Evolutionary conservation across 805 yeast genomes (phyloP), one percentile per base, ranked within the genome.

Genomic region (Tetrapisispora namnaoensis): DNA sequence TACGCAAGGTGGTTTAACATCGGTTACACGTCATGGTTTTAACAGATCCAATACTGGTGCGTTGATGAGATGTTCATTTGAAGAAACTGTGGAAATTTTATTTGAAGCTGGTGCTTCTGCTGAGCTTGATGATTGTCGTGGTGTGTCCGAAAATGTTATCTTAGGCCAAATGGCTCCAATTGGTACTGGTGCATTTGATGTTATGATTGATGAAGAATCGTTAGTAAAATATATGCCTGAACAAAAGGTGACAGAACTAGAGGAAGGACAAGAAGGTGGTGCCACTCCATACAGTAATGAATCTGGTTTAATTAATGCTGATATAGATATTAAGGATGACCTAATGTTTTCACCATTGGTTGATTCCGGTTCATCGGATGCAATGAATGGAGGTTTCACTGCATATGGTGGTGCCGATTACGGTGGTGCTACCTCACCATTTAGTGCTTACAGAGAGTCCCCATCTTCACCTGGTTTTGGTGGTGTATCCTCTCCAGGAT

Each of bases 21-120:
- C 99, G 38, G 90, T 93, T 61, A 91, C 98, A 41, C 95, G 99
- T 78, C 99, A 93, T 66, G 99, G 99, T 78, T 91, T 93, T 70
- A 93, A 93, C 70, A 83, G 99, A 72, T 86, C 95, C 37, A 96
- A 93, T 57, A 93, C 99, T 30, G 99, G 99, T 71, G 99, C 99
- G 2, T 77, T 93, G 64, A 93, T 93, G 99, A 82, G 99, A 71
- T 93, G 97, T 74, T 91, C 99, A 40, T 93, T 93, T 74, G 99
- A 93, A 72, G 99, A 93, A 70, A 93, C 99, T 8, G 99, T 93
- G 39, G 99, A 93, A 71, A 93, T 93, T 62, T 72, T 93, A 66
- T 79, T 93, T 59, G 99, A 93, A 63, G 99, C 99, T 18, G 99
- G 96, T 67, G 95, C 98, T 5, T 80, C 95, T 40, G 99, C 98